phyloP scores from a whole-genome alignment of 2,329 filamentous ascomycete genomes.

The Venturia effusa region DNA sequence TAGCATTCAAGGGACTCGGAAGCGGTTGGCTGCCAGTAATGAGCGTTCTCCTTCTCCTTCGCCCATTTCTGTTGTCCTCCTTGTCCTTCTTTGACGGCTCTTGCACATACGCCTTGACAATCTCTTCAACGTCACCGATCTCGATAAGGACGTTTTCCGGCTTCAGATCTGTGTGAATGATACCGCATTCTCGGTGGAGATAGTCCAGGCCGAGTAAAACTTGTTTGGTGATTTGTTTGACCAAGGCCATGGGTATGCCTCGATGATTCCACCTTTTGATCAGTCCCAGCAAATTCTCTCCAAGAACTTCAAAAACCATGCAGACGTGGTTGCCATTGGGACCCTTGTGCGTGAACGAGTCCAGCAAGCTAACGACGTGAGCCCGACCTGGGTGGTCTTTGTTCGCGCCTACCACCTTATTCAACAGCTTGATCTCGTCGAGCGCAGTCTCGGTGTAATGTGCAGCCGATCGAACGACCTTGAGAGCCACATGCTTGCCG shows the following conservation, averaged over 20 bases:
- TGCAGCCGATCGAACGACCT: slow-evolving; percentile 92
- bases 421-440: slow-evolving; percentile 97
- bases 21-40: slow-evolving; percentile 96
- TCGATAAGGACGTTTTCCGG: slow-evolving; percentile 98
- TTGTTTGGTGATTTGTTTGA: slow-evolving; percentile 98
- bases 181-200: slow-evolving; percentile 92
- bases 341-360: slow-evolving; percentile 96
- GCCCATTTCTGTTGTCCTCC: slow-evolving; percentile 84
- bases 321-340: slow-evolving; percentile 95
- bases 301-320: slow-evolving; percentile 98
- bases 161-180: slow-evolving; percentile 96
- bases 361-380: slow-evolving; percentile 90
- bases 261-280: slow-evolving; percentile 99
- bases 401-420: slow-evolving; percentile 92
- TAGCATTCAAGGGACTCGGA: slow-evolving; percentile 86
- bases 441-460: slow-evolving; percentile 98
- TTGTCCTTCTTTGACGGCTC: slow-evolving; percentile 57
- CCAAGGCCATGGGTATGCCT: slow-evolving; percentile 88
- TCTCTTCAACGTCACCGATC: slow-evolving; percentile 97
- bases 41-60: slow-evolving; percentile 78
- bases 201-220: slow-evolving; percentile 93
- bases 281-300: slow-evolving; percentile 85
- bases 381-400: slow-evolving; percentile 87
- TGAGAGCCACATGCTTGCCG: slow-evolving; percentile 90
- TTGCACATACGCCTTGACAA: slow-evolving; percentile 92